Base-by-base conservation (phyloP, 2,329 filamentous ascomycete species). In the Fusarium pilosicola region DNA sequence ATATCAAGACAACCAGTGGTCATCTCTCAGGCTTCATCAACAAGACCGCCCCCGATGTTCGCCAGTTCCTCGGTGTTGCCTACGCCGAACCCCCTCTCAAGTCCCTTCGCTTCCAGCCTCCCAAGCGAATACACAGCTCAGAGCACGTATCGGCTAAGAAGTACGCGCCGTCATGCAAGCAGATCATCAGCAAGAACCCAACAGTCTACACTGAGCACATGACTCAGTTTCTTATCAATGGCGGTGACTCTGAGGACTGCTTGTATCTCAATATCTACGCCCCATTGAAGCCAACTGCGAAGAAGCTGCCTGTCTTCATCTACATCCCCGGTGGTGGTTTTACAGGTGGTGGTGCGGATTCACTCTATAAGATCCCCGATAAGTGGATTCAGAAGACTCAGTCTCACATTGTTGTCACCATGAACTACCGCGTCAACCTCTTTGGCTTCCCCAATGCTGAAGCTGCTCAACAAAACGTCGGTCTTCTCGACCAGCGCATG, bases 161-260 rank as follows among this genome's bases (percentile, higher is more conserved):
- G 20, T 68, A 68, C 28, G 65, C 65, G 1, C 65, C 63, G 7
- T 68, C 65, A 48, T 68, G 65, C 63, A 68, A 68, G 15, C 65
- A 68, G 6, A 24, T 39, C 1, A 22, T 68, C 18, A 68, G 62
- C 46, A 68, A 68, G 14, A 45, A 38, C 28, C 54, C 65, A 2
- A 68, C 54, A 2, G 65, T 68, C 1, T 68, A 68, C 12, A 68
- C 63, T 2, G 46, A 68, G 24, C 14, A 68, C 12, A 68, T 68
- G 65, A 20, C 54, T 20, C 46, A 68, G 5, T 68, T 68, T 18
- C 54, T 68, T 5, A 68, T 62, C 30, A 68, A 68, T 3, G 65
- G 65, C 1, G 46, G 34, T 1, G 54, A 68, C 17, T 67, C 65
- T 10, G 65, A 68, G 24, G 65, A 68, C 11, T 68, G 65, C 20